These are phyloP conservation scores for Inga oerstediana DNA, from an alignment of 306 rosid genomes.

Conservation along the genomic window DNA sequence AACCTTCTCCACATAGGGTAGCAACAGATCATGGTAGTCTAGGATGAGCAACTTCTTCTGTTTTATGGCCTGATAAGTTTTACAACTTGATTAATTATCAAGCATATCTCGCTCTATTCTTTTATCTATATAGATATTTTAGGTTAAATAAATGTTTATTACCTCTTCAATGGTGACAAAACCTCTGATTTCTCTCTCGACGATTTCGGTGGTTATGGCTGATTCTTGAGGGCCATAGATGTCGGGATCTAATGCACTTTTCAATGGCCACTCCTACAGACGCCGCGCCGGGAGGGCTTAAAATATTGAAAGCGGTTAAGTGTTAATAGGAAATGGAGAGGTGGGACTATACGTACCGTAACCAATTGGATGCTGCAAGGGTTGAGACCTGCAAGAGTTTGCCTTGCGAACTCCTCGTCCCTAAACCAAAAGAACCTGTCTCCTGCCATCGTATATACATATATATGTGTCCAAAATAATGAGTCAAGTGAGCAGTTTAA, in stretches of 20 bases:
- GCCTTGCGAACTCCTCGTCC: constrained; percentile 82
- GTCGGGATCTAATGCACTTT: constrained; percentile 69
- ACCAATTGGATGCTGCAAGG: constrained; percentile 69
- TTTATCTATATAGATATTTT: too few relatives aligned
- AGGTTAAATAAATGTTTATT: not conserved
- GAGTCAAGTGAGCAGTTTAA: not conserved
- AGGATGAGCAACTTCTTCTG: constrained; percentile 70
- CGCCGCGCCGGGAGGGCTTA: too few relatives aligned
- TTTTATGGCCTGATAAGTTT: constrained; percentile 51
- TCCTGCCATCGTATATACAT: constrained; percentile 35
- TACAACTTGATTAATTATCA: not conserved
- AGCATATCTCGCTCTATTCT: not conserved
- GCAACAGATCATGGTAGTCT: constrained; percentile 76
- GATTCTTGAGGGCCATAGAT: constrained; percentile 76
- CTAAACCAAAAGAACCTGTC: constrained; percentile 90
- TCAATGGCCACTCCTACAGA: constrained; percentile 90
- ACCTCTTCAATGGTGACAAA: constrained; percentile 58
- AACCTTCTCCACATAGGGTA: constrained; percentile 69
- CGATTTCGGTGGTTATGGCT: constrained; percentile 57
- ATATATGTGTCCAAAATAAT: not conserved
- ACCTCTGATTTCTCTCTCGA: constrained; percentile 66
- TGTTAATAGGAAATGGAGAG: not conserved
- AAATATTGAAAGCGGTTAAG: not conserved
- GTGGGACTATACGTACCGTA: constrained; percentile 48
- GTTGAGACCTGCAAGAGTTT: constrained; percentile 88